Conservation (phyloP, 2,329 filamentous ascomycete genomes). For the Xylaria sp. region DNA sequence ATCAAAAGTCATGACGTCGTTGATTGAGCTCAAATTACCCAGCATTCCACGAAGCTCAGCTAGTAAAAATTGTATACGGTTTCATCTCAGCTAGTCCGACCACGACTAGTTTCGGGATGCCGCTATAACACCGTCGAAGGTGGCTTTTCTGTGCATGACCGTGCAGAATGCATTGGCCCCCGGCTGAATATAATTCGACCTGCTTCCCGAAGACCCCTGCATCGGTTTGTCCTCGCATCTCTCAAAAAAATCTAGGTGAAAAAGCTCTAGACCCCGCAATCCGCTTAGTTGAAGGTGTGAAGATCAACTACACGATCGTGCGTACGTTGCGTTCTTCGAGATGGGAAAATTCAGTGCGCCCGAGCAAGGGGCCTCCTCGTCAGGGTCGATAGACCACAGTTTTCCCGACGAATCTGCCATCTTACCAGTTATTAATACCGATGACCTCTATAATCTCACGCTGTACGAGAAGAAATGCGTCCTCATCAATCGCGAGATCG, state of each 20-base stretch:
- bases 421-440: background rate
- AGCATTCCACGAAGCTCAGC: background rate
- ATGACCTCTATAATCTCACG: constrained; percentile 1
- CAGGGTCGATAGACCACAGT: background rate
- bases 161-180: background rate
- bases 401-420: background rate
- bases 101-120: background rate
- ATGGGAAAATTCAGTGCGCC: constrained; percentile 7
- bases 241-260: background rate
- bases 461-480: constrained; percentile 59
- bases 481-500: constrained; percentile 79
- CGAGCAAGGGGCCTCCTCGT: background rate
- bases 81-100: background rate
- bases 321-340: background rate
- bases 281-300: background rate
- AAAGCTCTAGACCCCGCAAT: too few relatives aligned
- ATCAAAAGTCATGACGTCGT: background rate
- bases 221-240: background rate
- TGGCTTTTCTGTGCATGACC: background rate
- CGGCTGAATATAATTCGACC: background rate
- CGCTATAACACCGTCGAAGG: background rate
- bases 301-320: background rate
- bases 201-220: background rate
- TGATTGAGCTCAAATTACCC: background rate
- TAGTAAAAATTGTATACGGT: background rate